A percentile compares a stretch with the other conserved stretches of the same genome.
Conservation (phyloP, 2,329 filamentous ascomycete genomes). For the Coniochaeta sp. region DNA sequence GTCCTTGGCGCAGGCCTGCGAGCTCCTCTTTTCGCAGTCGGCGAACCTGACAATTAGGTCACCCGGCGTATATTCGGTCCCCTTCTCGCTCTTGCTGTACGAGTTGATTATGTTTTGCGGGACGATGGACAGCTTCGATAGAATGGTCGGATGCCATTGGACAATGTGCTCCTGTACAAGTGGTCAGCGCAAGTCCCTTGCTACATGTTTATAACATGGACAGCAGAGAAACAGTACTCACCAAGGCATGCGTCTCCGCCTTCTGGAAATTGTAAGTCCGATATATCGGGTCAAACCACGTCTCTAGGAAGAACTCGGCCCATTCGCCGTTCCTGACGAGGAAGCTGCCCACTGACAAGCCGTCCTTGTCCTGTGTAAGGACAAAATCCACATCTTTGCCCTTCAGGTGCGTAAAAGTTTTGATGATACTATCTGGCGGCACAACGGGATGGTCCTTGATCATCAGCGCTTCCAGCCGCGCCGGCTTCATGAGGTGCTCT, state of each 20-base stretch:
- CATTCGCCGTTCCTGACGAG: slow-evolving; percentile 79
- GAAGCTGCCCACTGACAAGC: slow-evolving; percentile 70
- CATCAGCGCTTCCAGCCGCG: slow-evolving; percentile 69
- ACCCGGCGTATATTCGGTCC: slow-evolving; percentile 68
- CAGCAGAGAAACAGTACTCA: slow-evolving; percentile 30
- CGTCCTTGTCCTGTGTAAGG: slow-evolving; percentile 75
- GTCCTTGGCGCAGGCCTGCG: slow-evolving; percentile 63
- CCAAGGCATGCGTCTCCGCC: slow-evolving; percentile 84
- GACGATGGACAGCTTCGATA: slow-evolving; percentile 83
- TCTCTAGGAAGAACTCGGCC: slow-evolving; percentile 87
- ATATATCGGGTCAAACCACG: slow-evolving; percentile 94
- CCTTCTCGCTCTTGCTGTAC: slow-evolving; percentile 53
- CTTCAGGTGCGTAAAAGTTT: slow-evolving; percentile 78
- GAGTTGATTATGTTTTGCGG: slow-evolving; percentile 79
- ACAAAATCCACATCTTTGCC: slow-evolving; percentile 73
- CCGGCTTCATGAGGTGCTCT: slow-evolving; percentile 59
- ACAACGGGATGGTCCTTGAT: slow-evolving; percentile 80
- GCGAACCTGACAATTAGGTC: slow-evolving; percentile 78
- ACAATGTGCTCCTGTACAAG: slow-evolving; percentile 66
- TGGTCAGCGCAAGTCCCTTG: slow-evolving; percentile 17
- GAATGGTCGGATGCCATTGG: slow-evolving; percentile 94
- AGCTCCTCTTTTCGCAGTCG: slow-evolving; percentile 54
- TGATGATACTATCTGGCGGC: slow-evolving; percentile 93
- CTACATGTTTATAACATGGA: background rate
- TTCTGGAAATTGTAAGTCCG: slow-evolving; percentile 94